Conservation (phyloP, 2,329 filamentous ascomycete genomes). For the Podosphaera aphanis region DNA sequence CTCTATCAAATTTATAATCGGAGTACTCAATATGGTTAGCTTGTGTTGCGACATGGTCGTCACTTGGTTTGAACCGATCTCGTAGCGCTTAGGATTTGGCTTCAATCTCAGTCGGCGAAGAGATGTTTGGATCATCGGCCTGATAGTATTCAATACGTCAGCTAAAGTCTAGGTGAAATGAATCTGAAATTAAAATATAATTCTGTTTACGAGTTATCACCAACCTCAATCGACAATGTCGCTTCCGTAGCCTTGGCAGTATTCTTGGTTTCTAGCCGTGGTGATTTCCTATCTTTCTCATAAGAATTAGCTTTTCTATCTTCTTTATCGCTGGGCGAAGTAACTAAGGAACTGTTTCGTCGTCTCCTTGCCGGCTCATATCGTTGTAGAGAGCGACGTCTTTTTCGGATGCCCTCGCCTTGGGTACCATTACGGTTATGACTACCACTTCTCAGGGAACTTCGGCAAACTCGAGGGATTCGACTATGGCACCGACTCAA, state of each 20-base stretch:
- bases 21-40: too few species aligned
- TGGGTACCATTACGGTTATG: not conserved
- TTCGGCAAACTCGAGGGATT: slow-evolving; percentile 13
- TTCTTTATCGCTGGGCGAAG: slow-evolving; percentile 22
- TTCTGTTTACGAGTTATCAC: slow-evolving; percentile 16
- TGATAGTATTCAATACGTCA: not conserved
- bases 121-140: slow-evolving; percentile 13
- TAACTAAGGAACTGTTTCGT: slow-evolving; percentile 28
- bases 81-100: not conserved
- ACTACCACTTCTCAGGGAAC: slow-evolving; percentile 2
- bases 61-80: too few species aligned
- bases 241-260: slow-evolving; percentile 7
- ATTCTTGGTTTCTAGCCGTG: slow-evolving; percentile 8
- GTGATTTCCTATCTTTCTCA: slow-evolving; percentile 19
- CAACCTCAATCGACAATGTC: slow-evolving; percentile 19
- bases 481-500: slow-evolving; percentile 17
- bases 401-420: slow-evolving; percentile 12
- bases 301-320: slow-evolving; percentile 32
- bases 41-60: too few species aligned
- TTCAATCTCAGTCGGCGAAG: not conserved
- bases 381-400: slow-evolving; percentile 15
- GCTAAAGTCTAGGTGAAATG: slow-evolving; percentile 3
- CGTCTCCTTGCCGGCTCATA: slow-evolving; percentile 20
- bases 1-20: too few species aligned
- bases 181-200: slow-evolving; percentile 6